Percentiles rank a stretch among this genome's conserved stretches.
These are phyloP conservation scores for Cladophialophora chaetospira DNA, from an alignment of 2,329 filamentous ascomycete genomes.

Conservation along the genomic window DNA sequence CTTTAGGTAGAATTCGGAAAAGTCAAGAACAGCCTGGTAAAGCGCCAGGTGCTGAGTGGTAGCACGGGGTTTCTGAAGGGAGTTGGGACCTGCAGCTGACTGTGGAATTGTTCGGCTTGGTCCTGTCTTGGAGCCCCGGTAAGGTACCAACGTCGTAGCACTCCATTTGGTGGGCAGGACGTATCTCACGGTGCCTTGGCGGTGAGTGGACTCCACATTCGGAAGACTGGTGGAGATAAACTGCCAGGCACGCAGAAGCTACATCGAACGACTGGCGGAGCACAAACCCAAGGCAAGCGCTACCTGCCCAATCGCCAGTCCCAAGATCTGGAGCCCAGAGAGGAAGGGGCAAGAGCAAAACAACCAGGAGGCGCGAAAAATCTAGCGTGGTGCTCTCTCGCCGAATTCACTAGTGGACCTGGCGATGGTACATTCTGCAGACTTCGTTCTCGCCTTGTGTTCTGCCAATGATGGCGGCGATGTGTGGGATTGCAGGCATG, in stretches of 20 bases:
- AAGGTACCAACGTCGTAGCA: slow-evolving; percentile 16
- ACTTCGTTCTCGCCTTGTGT: slow-evolving; percentile 11
- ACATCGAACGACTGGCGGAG: slow-evolving; percentile 5
- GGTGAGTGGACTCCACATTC: slow-evolving; percentile 14
- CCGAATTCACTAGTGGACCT: slow-evolving; percentile 11
- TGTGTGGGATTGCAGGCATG: slow-evolving; percentile 10
- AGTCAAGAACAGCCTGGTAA: slow-evolving; percentile 10
- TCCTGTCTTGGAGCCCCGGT: slow-evolving; percentile 14
- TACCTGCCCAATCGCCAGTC: slow-evolving; percentile 10
- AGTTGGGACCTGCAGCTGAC: slow-evolving; percentile 23
- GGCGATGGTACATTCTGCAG: slow-evolving; percentile 11
- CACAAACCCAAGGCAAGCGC: not conserved
- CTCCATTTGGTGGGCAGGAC: slow-evolving; percentile 12
- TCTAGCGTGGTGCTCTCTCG: not conserved
- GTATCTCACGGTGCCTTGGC: slow-evolving; percentile 6
- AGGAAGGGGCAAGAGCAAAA: slow-evolving; percentile 12
- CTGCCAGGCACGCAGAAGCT: slow-evolving; percentile 12
- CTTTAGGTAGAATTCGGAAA: slow-evolving; percentile 19
- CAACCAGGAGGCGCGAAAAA: not conserved
- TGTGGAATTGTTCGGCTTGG: slow-evolving; percentile 13
- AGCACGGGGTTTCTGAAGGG: slow-evolving; percentile 19
- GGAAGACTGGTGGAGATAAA: slow-evolving; percentile 8
- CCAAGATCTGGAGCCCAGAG: not conserved
- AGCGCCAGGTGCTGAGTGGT: slow-evolving; percentile 11
- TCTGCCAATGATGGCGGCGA: slow-evolving; percentile 5